Percentiles rank a stretch among this genome's conserved stretches.
These are phyloP conservation scores for Moringa oleifera DNA, from an alignment of 345 rosid genomes.

Conservation along the genomic window DNA sequence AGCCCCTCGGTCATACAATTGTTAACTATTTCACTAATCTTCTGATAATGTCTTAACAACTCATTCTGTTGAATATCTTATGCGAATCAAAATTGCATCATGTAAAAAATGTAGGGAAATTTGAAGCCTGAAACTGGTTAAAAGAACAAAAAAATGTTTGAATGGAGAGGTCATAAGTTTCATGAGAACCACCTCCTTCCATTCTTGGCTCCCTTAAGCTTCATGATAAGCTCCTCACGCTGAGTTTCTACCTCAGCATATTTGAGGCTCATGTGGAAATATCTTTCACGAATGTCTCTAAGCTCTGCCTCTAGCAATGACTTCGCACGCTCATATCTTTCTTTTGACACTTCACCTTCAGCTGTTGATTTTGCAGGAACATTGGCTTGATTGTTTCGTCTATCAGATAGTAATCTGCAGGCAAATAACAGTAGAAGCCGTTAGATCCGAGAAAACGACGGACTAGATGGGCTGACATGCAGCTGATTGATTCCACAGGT, in stretches of 20 bases:
- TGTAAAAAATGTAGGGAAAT: background rate
- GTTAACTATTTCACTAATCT: too few species aligned
- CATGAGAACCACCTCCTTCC: slow-evolving; percentile 35
- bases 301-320: slow-evolving; percentile 49
- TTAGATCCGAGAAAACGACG: too few species aligned
- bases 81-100: too few species aligned
- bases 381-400: slow-evolving; percentile 14
- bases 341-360: slow-evolving; percentile 40
- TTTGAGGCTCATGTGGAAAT: slow-evolving; percentile 54
- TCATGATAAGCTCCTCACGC: slow-evolving; percentile 59
- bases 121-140: slow-evolving; percentile 1
- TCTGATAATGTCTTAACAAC: background rate
- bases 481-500: too few species aligned
- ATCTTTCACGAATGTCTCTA: slow-evolving; percentile 45
- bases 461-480: too few species aligned
- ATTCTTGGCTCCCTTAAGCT: slow-evolving; percentile 37
- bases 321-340: slow-evolving; percentile 39
- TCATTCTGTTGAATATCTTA: background rate
- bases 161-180: too few species aligned
- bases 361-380: slow-evolving; percentile 28
- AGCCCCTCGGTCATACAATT: too few species aligned
- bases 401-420: slow-evolving; percentile 26
- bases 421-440: background rate
- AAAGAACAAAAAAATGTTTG: too few species aligned
- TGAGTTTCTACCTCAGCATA: slow-evolving; percentile 56